A percentile compares a stretch with the other conserved stretches of the same genome.
Conservation (phyloP, 345 rosid genomes). For the Turritis glabra region DNA sequence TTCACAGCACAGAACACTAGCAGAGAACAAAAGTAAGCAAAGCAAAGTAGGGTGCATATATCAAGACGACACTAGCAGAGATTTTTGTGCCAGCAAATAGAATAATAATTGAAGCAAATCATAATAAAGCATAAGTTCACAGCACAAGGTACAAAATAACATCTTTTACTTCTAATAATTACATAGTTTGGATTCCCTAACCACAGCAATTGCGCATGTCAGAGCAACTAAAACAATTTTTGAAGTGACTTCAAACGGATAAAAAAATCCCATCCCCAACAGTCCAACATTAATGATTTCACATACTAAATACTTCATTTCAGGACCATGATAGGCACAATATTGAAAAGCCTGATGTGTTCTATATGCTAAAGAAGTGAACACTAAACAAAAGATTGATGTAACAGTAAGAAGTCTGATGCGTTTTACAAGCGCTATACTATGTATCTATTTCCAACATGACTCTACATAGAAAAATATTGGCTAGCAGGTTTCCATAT, state of each 20-base stretch:
- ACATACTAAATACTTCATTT: background rate
- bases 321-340: background rate
- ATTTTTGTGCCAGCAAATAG: slow-evolving; percentile 5
- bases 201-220: background rate
- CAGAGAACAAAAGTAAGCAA: slow-evolving; percentile 6
- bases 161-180: background rate
- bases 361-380: background rate
- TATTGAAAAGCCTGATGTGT: background rate
- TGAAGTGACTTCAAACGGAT: background rate
- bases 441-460: background rate
- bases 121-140: background rate
- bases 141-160: background rate
- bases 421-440: background rate
- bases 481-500: background rate
- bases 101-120: slow-evolving; percentile 5
- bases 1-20: no score
- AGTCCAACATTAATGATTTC: background rate
- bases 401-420: background rate
- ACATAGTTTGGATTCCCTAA: background rate
- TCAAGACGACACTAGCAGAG: background rate
- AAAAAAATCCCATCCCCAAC: background rate
- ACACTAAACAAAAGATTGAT: slow-evolving; percentile 8
- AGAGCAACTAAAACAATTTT: background rate
- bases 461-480: background rate
- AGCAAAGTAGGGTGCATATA: background rate